These are phyloP conservation scores for Clausena lansium DNA, from an alignment of 345 rosid species.

Conservation along the genomic window DNA sequence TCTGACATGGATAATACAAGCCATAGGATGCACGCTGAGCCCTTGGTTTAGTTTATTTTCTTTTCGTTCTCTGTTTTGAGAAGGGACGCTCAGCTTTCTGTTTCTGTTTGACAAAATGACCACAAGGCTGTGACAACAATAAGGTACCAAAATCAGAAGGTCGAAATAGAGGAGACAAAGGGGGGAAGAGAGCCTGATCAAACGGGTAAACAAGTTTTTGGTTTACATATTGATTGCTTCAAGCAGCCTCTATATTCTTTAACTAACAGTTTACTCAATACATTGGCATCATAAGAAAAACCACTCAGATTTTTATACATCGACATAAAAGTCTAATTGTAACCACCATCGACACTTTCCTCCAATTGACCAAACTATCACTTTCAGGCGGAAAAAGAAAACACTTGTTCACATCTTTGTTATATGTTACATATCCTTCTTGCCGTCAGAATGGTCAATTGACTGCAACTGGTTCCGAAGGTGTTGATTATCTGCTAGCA, in stretches of 20 bases:
- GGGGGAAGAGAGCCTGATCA: not conserved
- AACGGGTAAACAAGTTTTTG: not conserved
- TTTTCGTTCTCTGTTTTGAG: too few relatives aligned
- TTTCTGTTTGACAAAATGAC: not conserved
- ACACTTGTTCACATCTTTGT: slow-evolving; percentile 10
- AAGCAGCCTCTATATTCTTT: not conserved
- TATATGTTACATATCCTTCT: slow-evolving; percentile 33
- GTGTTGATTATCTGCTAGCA: slow-evolving; percentile 73
- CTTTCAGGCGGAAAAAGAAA: not conserved
- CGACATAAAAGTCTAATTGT: too few relatives aligned
- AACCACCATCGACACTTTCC: not conserved
- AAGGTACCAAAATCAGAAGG: not conserved
- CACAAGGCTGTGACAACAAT: not conserved
- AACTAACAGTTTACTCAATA: not conserved
- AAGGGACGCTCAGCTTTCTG: too few relatives aligned
- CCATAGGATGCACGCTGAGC: not conserved
- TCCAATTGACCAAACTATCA: not conserved
- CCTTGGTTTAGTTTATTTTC: too few relatives aligned
- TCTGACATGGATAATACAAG: not conserved
- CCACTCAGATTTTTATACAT: not conserved
- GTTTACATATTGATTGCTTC: not conserved
- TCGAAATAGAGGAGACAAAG: too few relatives aligned
- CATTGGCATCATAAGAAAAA: not conserved
- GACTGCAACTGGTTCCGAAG: slow-evolving; percentile 64
- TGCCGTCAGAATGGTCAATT: slow-evolving; percentile 48